phyloP scores from a whole-genome alignment of 164 flowering plant species.

The Paratinospora sagittata region DNA sequence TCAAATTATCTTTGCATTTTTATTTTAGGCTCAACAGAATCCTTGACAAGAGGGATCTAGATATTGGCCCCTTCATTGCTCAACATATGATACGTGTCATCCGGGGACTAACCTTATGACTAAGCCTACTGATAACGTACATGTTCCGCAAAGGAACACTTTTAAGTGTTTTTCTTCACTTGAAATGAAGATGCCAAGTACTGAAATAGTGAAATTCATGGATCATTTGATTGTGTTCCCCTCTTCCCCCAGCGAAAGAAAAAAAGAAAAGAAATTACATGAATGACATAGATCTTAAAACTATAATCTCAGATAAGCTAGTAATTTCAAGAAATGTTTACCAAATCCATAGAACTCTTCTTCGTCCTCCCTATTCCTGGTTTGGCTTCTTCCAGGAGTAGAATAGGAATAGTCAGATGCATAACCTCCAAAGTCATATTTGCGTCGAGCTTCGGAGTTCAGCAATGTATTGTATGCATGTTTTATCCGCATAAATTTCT shows the following conservation, averaged over 20 bases:
- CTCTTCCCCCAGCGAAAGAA: background rate
- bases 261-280: background rate
- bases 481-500: constrained; percentile 90
- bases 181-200: background rate
- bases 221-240: background rate
- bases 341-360: constrained; percentile 95
- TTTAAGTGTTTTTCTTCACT: too few species aligned
- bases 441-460: constrained; percentile 54
- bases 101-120: too few species aligned
- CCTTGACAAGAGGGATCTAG: background rate
- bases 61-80: too few species aligned
- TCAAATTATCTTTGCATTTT: background rate
- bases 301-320: background rate
- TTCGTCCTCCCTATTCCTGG: constrained; percentile 37
- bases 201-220: background rate
- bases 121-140: too few species aligned
- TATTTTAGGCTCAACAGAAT: background rate
- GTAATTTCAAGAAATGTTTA: constrained; percentile 18
- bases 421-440: constrained; percentile 36
- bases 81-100: too few species aligned
- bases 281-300: background rate
- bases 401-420: constrained; percentile 43
- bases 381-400: constrained; percentile 34
- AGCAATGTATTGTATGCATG: constrained; percentile 84
- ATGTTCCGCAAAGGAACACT: too few species aligned